A percentile compares a stretch with the other conserved stretches of the same genome.
These are phyloP conservation scores for Tribonema minus DNA, from an alignment of 108 stramenopile species.

Conservation along the genomic window DNA sequence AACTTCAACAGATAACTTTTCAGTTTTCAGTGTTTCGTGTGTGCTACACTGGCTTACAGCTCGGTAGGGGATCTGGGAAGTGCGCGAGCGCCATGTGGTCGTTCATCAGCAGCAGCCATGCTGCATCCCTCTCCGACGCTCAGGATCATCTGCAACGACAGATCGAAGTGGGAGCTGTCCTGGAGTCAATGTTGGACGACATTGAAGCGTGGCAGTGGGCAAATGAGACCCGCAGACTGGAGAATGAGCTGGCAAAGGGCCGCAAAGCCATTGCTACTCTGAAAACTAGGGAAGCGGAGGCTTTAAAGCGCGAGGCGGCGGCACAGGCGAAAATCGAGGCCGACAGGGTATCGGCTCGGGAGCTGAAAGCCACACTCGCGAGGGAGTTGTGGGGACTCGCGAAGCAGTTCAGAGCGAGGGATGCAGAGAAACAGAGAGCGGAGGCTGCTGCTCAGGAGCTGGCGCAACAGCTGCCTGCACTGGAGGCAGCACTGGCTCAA, in stretches of 20 bases:
- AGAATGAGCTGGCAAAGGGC: slow-evolving; percentile 17
- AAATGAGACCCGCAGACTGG: slow-evolving; percentile 17
- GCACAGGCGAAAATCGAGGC: slow-evolving; percentile 8
- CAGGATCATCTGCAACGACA: background rate
- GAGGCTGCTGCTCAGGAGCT: background rate
- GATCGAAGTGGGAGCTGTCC: slow-evolving; percentile 24
- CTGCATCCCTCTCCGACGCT: background rate
- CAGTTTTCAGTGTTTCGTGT: too few species aligned
- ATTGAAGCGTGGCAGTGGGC: slow-evolving; percentile 34
- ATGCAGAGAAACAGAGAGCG: background rate
- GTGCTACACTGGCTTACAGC: too few species aligned
- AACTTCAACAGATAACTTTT: too few species aligned
- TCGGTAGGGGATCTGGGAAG: too few species aligned
- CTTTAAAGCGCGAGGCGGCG: slow-evolving; percentile 7
- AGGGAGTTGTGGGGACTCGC: slow-evolving; percentile 40
- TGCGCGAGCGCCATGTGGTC: background rate
- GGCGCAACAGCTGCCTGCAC: background rate
- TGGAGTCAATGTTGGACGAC: slow-evolving; percentile 40
- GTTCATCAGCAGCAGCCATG: background rate
- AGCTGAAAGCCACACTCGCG: slow-evolving; percentile 17
- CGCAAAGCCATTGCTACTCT: background rate
- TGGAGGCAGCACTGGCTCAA: background rate
- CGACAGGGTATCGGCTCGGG: slow-evolving; percentile 4
- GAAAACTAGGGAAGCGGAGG: background rate
- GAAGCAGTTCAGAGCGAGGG: slow-evolving; percentile 8